A percentile compares a stretch with the other conserved stretches of the same genome.
Evolutionary conservation across 345 rosid species (phyloP).

Genomic region (Eucalyptus fibrosa): DNA sequence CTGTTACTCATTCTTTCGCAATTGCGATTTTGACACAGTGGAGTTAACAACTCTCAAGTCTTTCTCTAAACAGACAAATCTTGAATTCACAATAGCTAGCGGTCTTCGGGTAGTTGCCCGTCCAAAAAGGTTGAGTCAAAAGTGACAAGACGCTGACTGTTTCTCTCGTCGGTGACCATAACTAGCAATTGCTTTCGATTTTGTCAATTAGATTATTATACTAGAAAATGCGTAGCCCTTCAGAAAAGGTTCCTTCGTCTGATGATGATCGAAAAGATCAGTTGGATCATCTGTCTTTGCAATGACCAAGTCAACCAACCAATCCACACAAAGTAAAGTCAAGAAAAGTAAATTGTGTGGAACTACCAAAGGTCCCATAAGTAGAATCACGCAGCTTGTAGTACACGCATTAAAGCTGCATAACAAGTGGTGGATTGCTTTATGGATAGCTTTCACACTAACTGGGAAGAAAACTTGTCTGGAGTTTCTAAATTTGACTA

Average conservation of each 20-base stretch:
- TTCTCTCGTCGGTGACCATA: no score
- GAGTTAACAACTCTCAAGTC: background rate
- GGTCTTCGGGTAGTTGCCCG: rapidly evolving
- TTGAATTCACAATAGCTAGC: background rate
- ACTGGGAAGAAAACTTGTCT: background rate
- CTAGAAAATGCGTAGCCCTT: no score
- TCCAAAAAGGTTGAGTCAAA: background rate
- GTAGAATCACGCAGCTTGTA: background rate
- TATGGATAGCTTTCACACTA: background rate
- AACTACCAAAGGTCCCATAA: background rate
- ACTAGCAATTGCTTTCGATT: no score
- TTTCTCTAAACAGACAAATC: background rate
- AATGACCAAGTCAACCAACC: background rate
- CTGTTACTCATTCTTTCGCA: background rate
- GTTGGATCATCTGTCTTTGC: background rate
- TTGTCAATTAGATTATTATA: rapidly evolving
- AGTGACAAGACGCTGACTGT: background rate
- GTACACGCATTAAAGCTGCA: background rate
- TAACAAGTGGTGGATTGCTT: background rate
- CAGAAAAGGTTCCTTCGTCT: no score
- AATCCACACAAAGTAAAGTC: background rate
- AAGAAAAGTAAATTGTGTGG: background rate
- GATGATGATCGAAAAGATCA: no score
- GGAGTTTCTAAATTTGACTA: background rate
- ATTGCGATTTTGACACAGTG: background rate